Conservation (phyloP, 163 green algal species). For the Prototheca stagnorum region DNA sequence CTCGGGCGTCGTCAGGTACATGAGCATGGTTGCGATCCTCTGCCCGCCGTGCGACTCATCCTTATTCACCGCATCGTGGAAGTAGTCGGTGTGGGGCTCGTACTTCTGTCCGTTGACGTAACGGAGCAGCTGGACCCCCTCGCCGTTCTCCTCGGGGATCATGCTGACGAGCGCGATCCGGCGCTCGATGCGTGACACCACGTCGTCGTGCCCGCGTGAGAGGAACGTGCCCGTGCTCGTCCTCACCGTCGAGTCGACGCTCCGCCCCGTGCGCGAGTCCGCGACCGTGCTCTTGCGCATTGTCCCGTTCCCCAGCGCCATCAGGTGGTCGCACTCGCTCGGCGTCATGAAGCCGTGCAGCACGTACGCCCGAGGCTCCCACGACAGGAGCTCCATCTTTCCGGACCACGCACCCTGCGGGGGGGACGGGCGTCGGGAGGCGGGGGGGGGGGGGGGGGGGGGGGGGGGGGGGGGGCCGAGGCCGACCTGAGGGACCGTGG, state of each 20-base stretch:
- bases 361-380: conserved; percentile 39
- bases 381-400: conserved; percentile 37
- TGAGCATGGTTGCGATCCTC: conserved; percentile 68
- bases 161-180: conserved; percentile 35
- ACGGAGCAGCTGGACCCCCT: conserved; percentile 56
- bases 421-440: not conserved
- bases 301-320: conserved; percentile 22
- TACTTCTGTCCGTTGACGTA: conserved; percentile 72
- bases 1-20: conserved; percentile 55
- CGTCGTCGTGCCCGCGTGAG: conserved; percentile 23
- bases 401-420: conserved; percentile 23
- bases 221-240: conserved; percentile 37
- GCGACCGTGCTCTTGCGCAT: conserved; percentile 40
- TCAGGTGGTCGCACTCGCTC: conserved; percentile 50
- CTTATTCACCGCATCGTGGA: conserved; percentile 59
- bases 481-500: no score
- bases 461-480: no score
- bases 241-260: conserved; percentile 23
- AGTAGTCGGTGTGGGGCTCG: conserved; percentile 70
- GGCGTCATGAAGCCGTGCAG: conserved; percentile 45
- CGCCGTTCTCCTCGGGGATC: conserved; percentile 34
- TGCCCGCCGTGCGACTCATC: conserved; percentile 46
- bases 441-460: not conserved
- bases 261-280: conserved; percentile 41
- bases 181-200: conserved; percentile 42